Base-by-base conservation (phyloP, 257 asterid genomes). In the Knoxia roxburghii region DNA sequence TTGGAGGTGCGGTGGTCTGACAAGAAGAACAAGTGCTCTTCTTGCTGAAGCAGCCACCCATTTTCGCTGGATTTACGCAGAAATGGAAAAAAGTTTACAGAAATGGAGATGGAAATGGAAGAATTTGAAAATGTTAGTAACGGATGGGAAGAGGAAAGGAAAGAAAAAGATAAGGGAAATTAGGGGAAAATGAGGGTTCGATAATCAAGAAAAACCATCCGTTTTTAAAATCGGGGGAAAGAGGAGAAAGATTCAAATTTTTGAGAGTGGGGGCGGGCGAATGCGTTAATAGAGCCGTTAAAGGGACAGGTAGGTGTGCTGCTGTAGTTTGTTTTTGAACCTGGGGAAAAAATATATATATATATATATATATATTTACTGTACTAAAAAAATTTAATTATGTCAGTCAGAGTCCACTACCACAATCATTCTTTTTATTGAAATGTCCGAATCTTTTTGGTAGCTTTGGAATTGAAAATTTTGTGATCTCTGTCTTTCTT, bases 11-110 rank as follows among this genome's bases (percentile, higher is more conserved):
- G 20, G 61, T 50, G 0, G 86, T 50, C 1, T 85, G 73, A 66
- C 85, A 49, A 46, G 88, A 68, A 53, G 95, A 27, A 43, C 45
- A 17, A 10, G 65, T 70, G 73, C 65, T 80, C 85, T 90, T 94
- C 95, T 90, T 94, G 86, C 99, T 94, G 49, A 87, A 86, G 79
- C 99, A 94, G 72, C 79, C 73, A 24, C 99, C 99, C 99, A 94
- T 94, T 79, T 6, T 6, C 52, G 14, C 70, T 46, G 50, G 18
- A 57, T 29, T 30, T 14, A 14, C 65, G 69, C 63, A 74, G 40
- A 48, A 46, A 58, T 11, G 73, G 52, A 39, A 37, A 37, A 37
- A 76, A 75, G 68, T 8, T 59, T 39, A 33, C 14, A 69, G 68
- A 65, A 35, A 27, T 29, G 30, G 53, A 33, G 5, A 67, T 5